Conservation (phyloP, 192 early-diverging fungal species). For the Chytriomyces sp. region DNA sequence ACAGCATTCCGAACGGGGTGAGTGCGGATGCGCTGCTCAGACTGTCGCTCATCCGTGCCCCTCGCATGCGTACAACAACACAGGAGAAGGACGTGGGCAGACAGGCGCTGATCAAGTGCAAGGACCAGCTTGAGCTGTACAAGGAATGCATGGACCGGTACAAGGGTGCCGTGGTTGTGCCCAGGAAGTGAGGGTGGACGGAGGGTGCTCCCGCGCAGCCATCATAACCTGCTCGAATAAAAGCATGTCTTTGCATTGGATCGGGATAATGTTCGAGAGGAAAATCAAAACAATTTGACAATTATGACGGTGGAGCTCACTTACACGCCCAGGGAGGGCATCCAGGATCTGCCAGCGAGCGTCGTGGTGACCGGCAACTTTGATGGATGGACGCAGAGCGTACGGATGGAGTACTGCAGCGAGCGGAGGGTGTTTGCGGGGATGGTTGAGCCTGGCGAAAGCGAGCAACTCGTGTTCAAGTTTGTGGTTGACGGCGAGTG, state of each 20-base stretch:
- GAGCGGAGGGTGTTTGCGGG: neutral
- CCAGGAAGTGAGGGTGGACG: too few relatives aligned
- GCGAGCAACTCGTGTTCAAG: neutral
- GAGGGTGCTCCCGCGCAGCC: too few relatives aligned
- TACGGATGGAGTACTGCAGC: neutral
- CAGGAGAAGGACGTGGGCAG: conserved; percentile 45
- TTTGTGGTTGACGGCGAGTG: neutral
- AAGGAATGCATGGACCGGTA: conserved; percentile 58
- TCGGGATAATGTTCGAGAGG: too few relatives aligned
- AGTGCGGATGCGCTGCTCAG: neutral
- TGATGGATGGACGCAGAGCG: neutral
- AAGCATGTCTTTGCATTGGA: too few relatives aligned
- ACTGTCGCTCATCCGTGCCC: neutral
- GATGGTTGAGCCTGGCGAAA: neutral
- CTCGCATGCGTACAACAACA: neutral
- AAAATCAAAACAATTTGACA: too few relatives aligned
- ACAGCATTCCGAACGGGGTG: conserved; percentile 39
- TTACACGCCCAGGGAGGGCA: too few relatives aligned
- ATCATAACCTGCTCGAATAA: too few relatives aligned
- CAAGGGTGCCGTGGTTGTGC: too few relatives aligned
- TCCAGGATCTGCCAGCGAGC: neutral
- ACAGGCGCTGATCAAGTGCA: conserved; percentile 44
- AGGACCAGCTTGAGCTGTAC: conserved; percentile 41
- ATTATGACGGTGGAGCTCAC: too few relatives aligned
- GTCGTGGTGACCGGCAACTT: neutral